A percentile compares a stretch with the other conserved stretches of the same genome.
phyloP scores from a whole-genome alignment of 2,329 filamentous ascomycete species.

The Penicillium sp. region DNA sequence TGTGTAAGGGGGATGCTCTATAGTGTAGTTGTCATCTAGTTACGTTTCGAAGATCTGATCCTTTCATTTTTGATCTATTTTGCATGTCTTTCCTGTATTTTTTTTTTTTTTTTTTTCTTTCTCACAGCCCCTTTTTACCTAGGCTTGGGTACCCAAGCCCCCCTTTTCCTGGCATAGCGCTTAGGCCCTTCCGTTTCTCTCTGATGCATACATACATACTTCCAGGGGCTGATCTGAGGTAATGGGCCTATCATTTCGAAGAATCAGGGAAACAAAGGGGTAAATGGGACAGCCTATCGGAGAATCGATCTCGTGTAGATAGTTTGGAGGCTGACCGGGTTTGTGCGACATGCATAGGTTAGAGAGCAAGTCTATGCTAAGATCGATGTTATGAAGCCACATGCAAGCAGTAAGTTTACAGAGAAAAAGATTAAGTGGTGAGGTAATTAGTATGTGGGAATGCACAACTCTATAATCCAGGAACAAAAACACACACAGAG shows the following conservation, averaged over 20 bases:
- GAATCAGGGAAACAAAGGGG: neutral
- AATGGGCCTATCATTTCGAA: neutral
- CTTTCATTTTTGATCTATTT: neutral
- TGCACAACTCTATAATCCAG: constrained; percentile 5
- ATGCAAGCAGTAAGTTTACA: neutral
- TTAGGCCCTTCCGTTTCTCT: neutral
- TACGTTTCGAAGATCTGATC: neutral
- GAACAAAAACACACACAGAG: neutral
- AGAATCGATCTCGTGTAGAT: neutral
- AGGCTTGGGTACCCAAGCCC: neutral
- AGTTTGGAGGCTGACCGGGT: neutral
- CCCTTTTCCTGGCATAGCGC: neutral
- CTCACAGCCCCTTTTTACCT: neutral
- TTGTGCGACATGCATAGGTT: neutral
- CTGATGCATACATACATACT: neutral
- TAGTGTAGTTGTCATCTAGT: neutral
- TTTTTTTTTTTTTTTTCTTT: neutral
- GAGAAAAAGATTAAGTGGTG: neutral
- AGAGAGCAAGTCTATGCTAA: too few relatives aligned
- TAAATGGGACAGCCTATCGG: neutral
- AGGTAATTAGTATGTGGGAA: constrained; percentile 11
- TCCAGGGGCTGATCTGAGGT: neutral
- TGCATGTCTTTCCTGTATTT: neutral
- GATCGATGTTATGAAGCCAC: neutral
- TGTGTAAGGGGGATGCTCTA: neutral